Conservation (phyloP, 1,139 yeast species). For the Hansenula lynferdii region DNA sequence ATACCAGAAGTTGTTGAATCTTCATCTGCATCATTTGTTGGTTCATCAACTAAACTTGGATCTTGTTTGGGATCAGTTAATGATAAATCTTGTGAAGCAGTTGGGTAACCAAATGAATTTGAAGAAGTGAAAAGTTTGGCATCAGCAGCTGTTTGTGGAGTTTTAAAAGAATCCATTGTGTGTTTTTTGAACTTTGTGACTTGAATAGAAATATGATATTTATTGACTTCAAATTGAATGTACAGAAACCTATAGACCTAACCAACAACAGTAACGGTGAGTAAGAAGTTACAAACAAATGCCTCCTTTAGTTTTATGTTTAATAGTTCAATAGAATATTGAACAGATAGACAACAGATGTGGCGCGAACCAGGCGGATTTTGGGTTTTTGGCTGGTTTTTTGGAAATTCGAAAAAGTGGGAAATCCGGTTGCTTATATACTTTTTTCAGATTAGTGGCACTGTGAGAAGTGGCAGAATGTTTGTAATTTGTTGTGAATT, state of each 20-base stretch:
- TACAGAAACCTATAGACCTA: no score
- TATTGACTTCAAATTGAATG: background rate
- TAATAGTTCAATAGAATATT: background rate
- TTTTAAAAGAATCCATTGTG: slow-evolving; percentile 21
- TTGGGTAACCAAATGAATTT: slow-evolving; percentile 22
- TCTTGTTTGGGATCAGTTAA: slow-evolving; percentile 15
- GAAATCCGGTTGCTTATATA: slow-evolving; percentile 2
- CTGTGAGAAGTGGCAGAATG: no score
- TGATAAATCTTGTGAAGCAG: slow-evolving; percentile 21
- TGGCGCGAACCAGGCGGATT: background rate
- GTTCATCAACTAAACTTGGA: slow-evolving; percentile 5
- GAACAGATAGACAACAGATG: no score
- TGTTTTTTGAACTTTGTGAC: background rate
- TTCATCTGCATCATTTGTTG: slow-evolving; percentile 34
- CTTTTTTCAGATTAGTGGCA: slow-evolving; percentile 1
- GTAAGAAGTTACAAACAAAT: slow-evolving; percentile 2
- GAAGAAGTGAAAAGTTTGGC: slow-evolving; percentile 23
- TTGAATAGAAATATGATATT: background rate
- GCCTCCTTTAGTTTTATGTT: background rate
- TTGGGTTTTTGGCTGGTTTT: background rate
- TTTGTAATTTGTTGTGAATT: no score
- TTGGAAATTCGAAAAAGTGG: slow-evolving; percentile 3
- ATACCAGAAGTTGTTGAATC: slow-evolving; percentile 84
- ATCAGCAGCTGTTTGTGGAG: slow-evolving; percentile 24
- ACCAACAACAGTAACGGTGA: no score